These are phyloP conservation scores for Neopestalotiopsis rosae DNA, from an alignment of 2,329 filamentous ascomycete species.

Conservation along the genomic window DNA sequence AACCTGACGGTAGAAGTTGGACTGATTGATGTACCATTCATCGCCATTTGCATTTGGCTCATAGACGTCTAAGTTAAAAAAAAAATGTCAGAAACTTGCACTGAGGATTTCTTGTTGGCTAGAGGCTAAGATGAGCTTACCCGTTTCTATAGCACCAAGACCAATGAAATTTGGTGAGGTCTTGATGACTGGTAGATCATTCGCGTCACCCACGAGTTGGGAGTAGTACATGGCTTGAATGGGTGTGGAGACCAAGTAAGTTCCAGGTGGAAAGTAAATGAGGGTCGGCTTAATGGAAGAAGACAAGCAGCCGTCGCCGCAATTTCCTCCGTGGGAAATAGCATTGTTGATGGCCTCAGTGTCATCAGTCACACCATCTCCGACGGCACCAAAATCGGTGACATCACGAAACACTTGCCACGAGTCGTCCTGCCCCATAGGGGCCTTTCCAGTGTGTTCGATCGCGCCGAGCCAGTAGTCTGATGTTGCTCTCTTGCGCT, in stretches of 20 bases:
- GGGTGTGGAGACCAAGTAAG: not conserved
- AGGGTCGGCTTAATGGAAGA: not conserved
- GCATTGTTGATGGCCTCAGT: slow-evolving; percentile 72
- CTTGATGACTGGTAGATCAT: not conserved
- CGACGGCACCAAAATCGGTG: slow-evolving; percentile 34
- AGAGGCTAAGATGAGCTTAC: too few species aligned
- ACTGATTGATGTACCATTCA: not conserved
- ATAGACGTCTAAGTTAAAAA: too few species aligned
- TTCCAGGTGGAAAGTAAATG: slow-evolving; percentile 4
- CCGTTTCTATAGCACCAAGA: not conserved
- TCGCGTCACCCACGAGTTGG: slow-evolving; percentile 1
- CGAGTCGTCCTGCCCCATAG: too few species aligned
- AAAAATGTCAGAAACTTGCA: too few species aligned
- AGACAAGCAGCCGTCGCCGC: not conserved
- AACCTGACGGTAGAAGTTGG: not conserved
- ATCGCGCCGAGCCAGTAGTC: too few species aligned
- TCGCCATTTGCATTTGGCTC: not conserved
- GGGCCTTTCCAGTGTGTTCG: too few species aligned
- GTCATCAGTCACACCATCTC: slow-evolving; percentile 78
- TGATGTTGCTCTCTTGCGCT: too few species aligned
- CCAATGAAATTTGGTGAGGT: not conserved
- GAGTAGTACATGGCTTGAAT: not conserved
- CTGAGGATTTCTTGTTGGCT: too few species aligned
- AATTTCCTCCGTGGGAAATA: not conserved
- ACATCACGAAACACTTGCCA: too few species aligned